Conservation (phyloP, 2,329 filamentous ascomycete genomes). For the Sarocladium oryzae region DNA sequence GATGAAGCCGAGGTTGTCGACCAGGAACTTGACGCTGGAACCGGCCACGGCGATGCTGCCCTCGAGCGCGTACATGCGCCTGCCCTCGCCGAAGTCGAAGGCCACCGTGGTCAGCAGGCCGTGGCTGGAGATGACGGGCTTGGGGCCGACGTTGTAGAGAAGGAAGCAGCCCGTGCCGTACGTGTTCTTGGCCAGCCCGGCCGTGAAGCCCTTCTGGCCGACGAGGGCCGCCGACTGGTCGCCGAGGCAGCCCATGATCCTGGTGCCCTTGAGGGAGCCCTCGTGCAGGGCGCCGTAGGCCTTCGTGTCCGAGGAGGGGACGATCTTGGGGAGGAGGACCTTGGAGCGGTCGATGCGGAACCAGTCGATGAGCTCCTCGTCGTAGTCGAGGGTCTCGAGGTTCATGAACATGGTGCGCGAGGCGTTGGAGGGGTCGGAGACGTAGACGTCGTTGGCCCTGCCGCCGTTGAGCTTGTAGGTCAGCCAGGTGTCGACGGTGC, state of each 20-base stretch:
- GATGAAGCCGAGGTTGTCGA: slow-evolving; percentile 52
- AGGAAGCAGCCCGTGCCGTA: slow-evolving; percentile 83
- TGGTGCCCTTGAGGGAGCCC: slow-evolving; percentile 58
- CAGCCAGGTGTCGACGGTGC: slow-evolving; percentile 76
- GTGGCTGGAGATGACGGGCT: slow-evolving; percentile 72
- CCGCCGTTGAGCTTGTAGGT: slow-evolving; percentile 74
- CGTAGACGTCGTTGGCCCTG: slow-evolving; percentile 53
- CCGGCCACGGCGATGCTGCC: slow-evolving; percentile 73
- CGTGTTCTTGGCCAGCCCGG: slow-evolving; percentile 76
- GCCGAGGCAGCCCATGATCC: slow-evolving; percentile 71
- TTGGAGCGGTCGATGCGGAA: slow-evolving; percentile 66
- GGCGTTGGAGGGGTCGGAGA: slow-evolving; percentile 78
- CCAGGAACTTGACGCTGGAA: slow-evolving; percentile 65
- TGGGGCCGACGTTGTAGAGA: slow-evolving; percentile 73
- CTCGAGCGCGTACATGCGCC: slow-evolving; percentile 69
- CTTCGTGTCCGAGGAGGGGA: slow-evolving; percentile 63
- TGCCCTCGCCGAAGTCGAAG: slow-evolving; percentile 63
- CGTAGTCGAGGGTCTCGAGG: slow-evolving; percentile 67
- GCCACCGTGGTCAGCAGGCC: slow-evolving; percentile 72
- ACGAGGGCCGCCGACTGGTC: slow-evolving; percentile 79
- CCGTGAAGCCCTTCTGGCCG: slow-evolving; percentile 70
- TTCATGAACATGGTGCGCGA: slow-evolving; percentile 87
- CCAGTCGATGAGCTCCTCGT: slow-evolving; percentile 65
- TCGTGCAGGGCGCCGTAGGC: slow-evolving; percentile 59
- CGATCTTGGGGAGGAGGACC: slow-evolving; percentile 67